Conservation (phyloP, 306 rosid species). For the Cucumis hystrix region DNA sequence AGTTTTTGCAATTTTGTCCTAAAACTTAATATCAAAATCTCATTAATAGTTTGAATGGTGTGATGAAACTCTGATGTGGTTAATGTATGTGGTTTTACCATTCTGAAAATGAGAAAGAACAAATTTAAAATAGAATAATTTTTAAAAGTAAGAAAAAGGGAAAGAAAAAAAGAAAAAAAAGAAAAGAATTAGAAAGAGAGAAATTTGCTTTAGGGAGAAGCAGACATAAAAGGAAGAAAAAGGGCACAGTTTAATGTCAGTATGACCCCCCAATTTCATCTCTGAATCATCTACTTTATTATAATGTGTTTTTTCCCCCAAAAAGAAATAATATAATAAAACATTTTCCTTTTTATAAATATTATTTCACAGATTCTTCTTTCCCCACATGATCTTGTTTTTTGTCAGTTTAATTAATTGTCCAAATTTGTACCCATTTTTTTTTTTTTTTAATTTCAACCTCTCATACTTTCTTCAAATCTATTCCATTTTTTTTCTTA, state of each 20-base stretch:
- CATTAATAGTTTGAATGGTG: no score
- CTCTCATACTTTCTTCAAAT: not conserved
- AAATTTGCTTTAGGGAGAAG: not conserved
- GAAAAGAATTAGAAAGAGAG: not conserved
- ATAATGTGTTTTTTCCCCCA: not conserved
- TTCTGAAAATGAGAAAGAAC: no score
- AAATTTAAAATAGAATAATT: no score
- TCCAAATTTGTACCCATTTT: not conserved
- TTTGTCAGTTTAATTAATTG: not conserved
- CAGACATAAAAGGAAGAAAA: constrained; percentile 5
- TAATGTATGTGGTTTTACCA: no score
- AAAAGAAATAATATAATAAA: not conserved
- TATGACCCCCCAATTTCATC: not conserved
- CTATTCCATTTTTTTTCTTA: not conserved
- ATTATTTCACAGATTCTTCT: not conserved
- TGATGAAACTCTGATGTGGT: no score
- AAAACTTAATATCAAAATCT: no score
- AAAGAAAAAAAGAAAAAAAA: not conserved
- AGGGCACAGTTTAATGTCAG: not conserved
- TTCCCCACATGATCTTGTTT: not conserved
- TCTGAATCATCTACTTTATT: not conserved
- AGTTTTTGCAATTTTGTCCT: no score
- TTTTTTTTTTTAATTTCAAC: not conserved
- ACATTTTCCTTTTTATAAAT: not conserved
- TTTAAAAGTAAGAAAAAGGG: not conserved